phyloP scores from a whole-genome alignment of 768 basidiomycete species.

The Cytidiella melzeri region DNA sequence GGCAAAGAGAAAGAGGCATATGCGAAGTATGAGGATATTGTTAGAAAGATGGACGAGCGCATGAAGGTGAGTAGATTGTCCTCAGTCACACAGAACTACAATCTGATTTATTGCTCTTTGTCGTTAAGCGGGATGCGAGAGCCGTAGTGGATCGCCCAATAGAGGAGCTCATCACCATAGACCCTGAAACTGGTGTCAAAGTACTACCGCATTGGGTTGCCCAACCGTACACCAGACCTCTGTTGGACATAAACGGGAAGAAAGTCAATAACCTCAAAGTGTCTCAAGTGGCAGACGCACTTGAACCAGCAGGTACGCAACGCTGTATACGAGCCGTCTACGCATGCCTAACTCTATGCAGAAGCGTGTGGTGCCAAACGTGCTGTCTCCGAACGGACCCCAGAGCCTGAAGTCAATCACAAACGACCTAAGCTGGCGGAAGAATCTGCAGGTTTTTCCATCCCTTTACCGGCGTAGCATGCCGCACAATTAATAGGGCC shows the following conservation, averaged over 20 bases:
- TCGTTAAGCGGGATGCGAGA: constrained; percentile 41
- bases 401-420: not conserved
- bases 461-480: not conserved
- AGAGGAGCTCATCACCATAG: constrained; percentile 35
- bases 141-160: constrained; percentile 25
- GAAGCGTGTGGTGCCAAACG: not conserved
- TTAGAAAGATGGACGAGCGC: constrained; percentile 50
- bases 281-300: not conserved
- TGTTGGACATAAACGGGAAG: not conserved
- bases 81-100: not conserved
- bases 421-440: not conserved
- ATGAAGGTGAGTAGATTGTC: constrained; percentile 41
- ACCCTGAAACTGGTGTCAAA: constrained; percentile 43
- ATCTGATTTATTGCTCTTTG: not conserved
- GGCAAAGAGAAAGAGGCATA: constrained; percentile 26
- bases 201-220: constrained; percentile 63
- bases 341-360: not conserved
- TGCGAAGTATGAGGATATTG: constrained; percentile 46
- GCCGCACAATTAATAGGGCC: not conserved
- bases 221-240: constrained; percentile 62
- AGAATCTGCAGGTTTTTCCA: not conserved
- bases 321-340: not conserved
- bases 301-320: not conserved
- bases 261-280: constrained; percentile 1
- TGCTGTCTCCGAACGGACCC: not conserved